Conservation (phyloP, 2,329 filamentous ascomycete species). For the Penicillium sclerotiorum region DNA sequence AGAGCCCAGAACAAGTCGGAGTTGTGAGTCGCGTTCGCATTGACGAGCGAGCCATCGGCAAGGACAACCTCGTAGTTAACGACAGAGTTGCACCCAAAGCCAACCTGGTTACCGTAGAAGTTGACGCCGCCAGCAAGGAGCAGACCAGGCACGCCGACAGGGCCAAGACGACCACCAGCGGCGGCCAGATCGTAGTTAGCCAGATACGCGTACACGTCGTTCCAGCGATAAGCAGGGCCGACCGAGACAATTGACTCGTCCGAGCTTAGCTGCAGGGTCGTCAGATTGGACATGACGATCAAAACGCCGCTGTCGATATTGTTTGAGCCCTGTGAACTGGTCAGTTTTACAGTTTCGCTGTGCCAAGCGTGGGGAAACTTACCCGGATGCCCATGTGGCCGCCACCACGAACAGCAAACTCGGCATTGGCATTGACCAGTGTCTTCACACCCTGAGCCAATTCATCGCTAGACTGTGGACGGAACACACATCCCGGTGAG, state of each 20-base stretch:
- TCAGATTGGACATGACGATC: slow-evolving; percentile 36
- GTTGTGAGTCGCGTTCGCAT: slow-evolving; percentile 35
- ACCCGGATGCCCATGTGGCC: slow-evolving; percentile 40
- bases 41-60: slow-evolving; percentile 39
- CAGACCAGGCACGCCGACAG: slow-evolving; percentile 33
- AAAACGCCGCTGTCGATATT: slow-evolving; percentile 39
- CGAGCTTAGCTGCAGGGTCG: slow-evolving; percentile 28
- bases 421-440: slow-evolving; percentile 24
- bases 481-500: slow-evolving; percentile 38
- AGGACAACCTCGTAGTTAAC: slow-evolving; percentile 41
- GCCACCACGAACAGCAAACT: slow-evolving; percentile 38
- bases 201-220: slow-evolving; percentile 37
- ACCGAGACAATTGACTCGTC: slow-evolving; percentile 33
- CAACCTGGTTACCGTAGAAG: slow-evolving; percentile 34
- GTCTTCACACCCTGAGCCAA: slow-evolving; percentile 27
- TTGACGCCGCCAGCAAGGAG: slow-evolving; percentile 33
- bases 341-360: not conserved
- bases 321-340: slow-evolving; percentile 31
- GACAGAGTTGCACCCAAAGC: slow-evolving; percentile 33
- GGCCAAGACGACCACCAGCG: slow-evolving; percentile 31
- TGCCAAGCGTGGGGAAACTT: not conserved
- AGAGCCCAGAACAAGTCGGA: slow-evolving; percentile 44
- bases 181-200: slow-evolving; percentile 23
- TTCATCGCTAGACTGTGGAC: slow-evolving; percentile 30
- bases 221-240: slow-evolving; percentile 36